A percentile compares a stretch with the other conserved stretches of the same genome.
These are phyloP conservation scores for Pyrenophora teres DNA, from an alignment of 2,329 filamentous ascomycete genomes.

Conservation along the genomic window DNA sequence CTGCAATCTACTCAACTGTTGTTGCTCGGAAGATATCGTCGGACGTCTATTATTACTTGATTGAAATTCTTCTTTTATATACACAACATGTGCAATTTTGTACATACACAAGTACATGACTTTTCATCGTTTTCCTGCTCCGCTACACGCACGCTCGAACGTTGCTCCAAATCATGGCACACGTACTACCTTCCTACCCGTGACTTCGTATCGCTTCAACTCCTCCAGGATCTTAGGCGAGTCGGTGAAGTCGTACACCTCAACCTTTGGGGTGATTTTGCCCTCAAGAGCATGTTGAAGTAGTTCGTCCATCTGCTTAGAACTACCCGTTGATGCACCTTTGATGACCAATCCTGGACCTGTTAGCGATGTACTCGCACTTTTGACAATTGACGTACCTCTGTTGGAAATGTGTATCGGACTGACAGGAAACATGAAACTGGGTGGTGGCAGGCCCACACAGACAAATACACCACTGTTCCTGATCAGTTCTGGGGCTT, in stretches of 20 bases:
- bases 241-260: slow-evolving; percentile 44
- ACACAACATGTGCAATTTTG: not conserved
- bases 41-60: too few relatives aligned
- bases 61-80: too few relatives aligned
- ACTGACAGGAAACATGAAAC: slow-evolving; percentile 52
- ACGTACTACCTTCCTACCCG: slow-evolving; percentile 44
- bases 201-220: slow-evolving; percentile 42
- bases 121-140: not conserved
- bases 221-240: slow-evolving; percentile 44
- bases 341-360: slow-evolving; percentile 49
- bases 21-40: too few relatives aligned
- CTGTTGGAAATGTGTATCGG: slow-evolving; percentile 55
- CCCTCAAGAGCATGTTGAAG: slow-evolving; percentile 51
- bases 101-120: not conserved
- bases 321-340: slow-evolving; percentile 54
- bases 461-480: slow-evolving; percentile 55
- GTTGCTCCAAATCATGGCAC: slow-evolving; percentile 17
- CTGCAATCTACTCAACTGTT: too few relatives aligned
- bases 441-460: slow-evolving; percentile 52
- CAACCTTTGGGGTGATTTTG: slow-evolving; percentile 48
- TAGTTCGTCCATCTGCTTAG: slow-evolving; percentile 53
- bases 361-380: slow-evolving; percentile 1
- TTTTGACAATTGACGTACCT: slow-evolving; percentile 32
- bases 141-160: slow-evolving; percentile 1
- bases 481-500: slow-evolving; percentile 52